Base-by-base conservation (phyloP, 768 basidiomycete genomes). In the Xerocomellus amylosporus region DNA sequence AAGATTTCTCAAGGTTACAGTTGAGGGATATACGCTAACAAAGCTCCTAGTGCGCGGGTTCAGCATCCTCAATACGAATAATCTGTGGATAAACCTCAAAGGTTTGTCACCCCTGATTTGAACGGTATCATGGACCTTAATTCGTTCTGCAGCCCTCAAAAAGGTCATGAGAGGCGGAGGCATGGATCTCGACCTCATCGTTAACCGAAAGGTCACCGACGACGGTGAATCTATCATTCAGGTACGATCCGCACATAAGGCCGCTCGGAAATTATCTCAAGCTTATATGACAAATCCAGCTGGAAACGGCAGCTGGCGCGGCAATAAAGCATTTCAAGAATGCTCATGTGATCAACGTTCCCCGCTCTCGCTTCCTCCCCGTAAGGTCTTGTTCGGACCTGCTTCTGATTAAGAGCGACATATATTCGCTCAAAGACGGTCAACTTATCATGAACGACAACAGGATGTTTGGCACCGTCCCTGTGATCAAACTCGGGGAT, bases 401-500 rank as follows among this genome's bases (percentile, higher is more conserved):
- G 47, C 80, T 96, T 38, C 76, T 94, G 62, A 90, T 94, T 78
- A 96, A 91, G 77, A 90, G 87, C 55, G 91, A 94, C 70, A 86
- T 97, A 61, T 98, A 97, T 76, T 89, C 88, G 51, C 79, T 97
- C 47, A 76, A 86, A 71, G 90, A 97, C 68, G 94, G 94, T 19
- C 87, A 87, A 63, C 81, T 96, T 55, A 80, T 91, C 59, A 88
- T 97, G 79, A 92, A 88, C 68, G 83, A 83, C 57, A 77, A 81
- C 37, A 76, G 91, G 61, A 88, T 92, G 85, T 93, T 94, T 66
- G 83, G 81, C 65, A 88, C 83, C 19, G 87, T 91, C 26, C 96
- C 94, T n/a, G 93, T 96, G 46, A 90, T 98, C 80, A 97, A 97
- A 77, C 83, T 97, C 46, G 93, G 94, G 42, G 92, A 94, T 71